Conservation (phyloP, 2,329 filamentous ascomycete genomes). For the Calonectria honghensis region DNA sequence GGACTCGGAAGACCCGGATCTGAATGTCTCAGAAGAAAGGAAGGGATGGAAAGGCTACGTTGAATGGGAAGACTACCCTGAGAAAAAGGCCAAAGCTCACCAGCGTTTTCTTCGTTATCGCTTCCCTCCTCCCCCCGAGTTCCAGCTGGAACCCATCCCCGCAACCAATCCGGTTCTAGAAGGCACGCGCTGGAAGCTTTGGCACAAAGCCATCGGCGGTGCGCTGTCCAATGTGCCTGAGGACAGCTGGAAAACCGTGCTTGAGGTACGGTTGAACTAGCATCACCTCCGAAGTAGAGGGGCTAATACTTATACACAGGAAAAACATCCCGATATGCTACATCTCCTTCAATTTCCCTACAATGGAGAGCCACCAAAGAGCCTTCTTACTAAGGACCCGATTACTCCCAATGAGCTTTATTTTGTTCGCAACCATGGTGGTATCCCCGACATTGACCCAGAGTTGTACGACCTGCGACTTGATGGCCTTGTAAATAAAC, state of each 20-base stretch:
- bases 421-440: slow-evolving; percentile 84
- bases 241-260: slow-evolving; percentile 74
- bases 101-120: slow-evolving; percentile 64
- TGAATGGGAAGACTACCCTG: slow-evolving; percentile 82
- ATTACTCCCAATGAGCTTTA: slow-evolving; percentile 76
- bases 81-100: slow-evolving; percentile 77
- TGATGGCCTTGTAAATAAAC: slow-evolving; percentile 77
- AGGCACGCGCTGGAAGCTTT: slow-evolving; percentile 75
- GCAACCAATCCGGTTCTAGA: slow-evolving; percentile 74
- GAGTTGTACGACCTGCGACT: slow-evolving; percentile 72
- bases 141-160: slow-evolving; percentile 73
- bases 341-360: slow-evolving; percentile 79
- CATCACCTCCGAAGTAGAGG: no score
- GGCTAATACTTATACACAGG: slow-evolving; percentile 49
- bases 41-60: slow-evolving; percentile 66
- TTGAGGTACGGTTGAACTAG: slow-evolving; percentile 53
- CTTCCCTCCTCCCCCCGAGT: slow-evolving; percentile 68
- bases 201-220: slow-evolving; percentile 70
- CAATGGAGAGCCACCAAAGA: slow-evolving; percentile 77
- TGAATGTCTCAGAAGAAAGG: slow-evolving; percentile 57
- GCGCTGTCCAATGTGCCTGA: slow-evolving; percentile 69
- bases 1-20: neutral
- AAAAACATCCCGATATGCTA: slow-evolving; percentile 77
- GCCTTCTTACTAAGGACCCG: slow-evolving; percentile 71
- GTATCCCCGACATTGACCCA: slow-evolving; percentile 79